These are phyloP conservation scores for Aspergillus clavatus DNA, from an alignment of 2,329 filamentous ascomycete species.

Conservation along the genomic window DNA sequence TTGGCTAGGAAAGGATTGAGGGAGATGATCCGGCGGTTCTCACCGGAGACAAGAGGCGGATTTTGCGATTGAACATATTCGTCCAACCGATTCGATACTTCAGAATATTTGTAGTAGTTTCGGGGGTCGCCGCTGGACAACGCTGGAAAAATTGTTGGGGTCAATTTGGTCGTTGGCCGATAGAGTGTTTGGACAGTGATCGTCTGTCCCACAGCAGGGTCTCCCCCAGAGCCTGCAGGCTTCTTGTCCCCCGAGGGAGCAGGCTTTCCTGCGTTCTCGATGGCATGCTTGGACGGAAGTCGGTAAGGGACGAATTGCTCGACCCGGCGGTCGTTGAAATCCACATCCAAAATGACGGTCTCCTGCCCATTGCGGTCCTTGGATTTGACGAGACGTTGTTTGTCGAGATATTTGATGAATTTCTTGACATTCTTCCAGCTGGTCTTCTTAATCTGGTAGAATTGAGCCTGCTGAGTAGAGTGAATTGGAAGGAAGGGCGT, in stretches of 20 bases:
- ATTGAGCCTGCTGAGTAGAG: conserved; percentile 51
- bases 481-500: conserved; percentile 62
- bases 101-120: conserved; percentile 55
- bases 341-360: conserved; percentile 59
- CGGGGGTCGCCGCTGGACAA: conserved; percentile 46
- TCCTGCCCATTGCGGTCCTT: conserved; percentile 63
- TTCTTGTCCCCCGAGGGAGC: conserved; percentile 25
- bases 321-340: conserved; percentile 55
- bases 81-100: conserved; percentile 54
- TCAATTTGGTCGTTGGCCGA: conserved; percentile 54
- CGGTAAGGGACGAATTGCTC: conserved; percentile 58
- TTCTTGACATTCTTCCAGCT: conserved; percentile 67
- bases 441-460: conserved; percentile 64
- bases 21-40: conserved; percentile 58
- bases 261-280: conserved; percentile 39
- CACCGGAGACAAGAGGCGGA: conserved; percentile 48
- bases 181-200: conserved; percentile 50
- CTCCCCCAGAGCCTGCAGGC: conserved; percentile 22
- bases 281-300: conserved; percentile 54
- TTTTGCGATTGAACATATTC: conserved; percentile 55
- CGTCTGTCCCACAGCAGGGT: conserved; percentile 42
- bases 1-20: conserved; percentile 61
- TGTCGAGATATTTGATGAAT: conserved; percentile 64
- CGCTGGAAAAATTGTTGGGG: conserved; percentile 49
- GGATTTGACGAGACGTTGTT: conserved; percentile 56